A percentile compares a stretch with the other conserved stretches of the same genome.
Conservation (phyloP, 2,329 filamentous ascomycete species). For the Monilinia polystroma region DNA sequence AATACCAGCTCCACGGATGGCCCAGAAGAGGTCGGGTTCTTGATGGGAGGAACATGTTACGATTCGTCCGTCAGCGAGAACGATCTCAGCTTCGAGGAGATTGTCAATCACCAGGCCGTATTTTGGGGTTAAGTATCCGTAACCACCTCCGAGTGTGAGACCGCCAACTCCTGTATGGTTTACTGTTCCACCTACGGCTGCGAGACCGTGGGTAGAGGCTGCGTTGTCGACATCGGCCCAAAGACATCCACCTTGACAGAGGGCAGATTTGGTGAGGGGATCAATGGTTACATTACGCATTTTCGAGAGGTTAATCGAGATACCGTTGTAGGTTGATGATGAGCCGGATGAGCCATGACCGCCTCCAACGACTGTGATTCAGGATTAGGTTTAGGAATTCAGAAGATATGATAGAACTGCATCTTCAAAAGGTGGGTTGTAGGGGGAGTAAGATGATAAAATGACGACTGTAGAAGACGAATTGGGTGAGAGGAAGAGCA, state of each 20-base stretch:
- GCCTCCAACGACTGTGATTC: constrained; percentile 17
- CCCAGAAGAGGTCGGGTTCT: constrained; percentile 52
- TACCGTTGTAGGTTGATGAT: constrained; percentile 6
- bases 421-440: constrained; percentile 15
- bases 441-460: background rate
- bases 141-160: constrained; percentile 21
- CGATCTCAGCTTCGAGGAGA: constrained; percentile 19
- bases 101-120: constrained; percentile 23
- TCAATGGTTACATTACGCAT: constrained; percentile 28
- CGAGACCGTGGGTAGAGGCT: constrained; percentile 19
- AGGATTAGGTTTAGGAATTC: background rate
- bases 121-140: constrained; percentile 19
- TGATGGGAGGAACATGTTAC: constrained; percentile 46
- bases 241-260: constrained; percentile 27
- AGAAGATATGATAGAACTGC: background rate
- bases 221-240: constrained; percentile 26
- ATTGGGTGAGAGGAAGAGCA: too few relatives aligned
- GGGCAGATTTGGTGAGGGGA: constrained; percentile 22
- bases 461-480: background rate
- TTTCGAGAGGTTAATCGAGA: constrained; percentile 22
- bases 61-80: constrained; percentile 18
- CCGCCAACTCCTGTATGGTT: constrained; percentile 22
- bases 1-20: constrained; percentile 39
- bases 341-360: constrained; percentile 19
- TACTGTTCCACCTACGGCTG: constrained; percentile 15